These are phyloP conservation scores for Groenewaldozyma sp. DNA, from an alignment of 1,139 yeast genomes.

Conservation along the genomic window DNA sequence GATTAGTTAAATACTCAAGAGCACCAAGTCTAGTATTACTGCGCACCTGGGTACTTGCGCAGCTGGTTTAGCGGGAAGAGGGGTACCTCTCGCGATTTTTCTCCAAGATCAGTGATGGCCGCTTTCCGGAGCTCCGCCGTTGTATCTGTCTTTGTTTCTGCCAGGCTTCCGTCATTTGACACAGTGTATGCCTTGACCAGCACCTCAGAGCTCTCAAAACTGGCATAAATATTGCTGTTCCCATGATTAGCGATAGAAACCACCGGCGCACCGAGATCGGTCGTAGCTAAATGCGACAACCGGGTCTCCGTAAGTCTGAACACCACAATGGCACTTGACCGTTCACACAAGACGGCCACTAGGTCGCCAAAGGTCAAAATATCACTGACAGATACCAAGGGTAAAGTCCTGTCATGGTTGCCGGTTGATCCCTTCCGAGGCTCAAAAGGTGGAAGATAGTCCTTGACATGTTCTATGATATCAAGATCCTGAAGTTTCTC, in stretches of 20 bases:
- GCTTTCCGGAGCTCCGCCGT: not conserved
- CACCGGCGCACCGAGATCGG: conserved; percentile 13
- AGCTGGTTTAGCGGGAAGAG: conserved; percentile 1
- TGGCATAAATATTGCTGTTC: not conserved
- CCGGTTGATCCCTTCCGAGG: too few relatives aligned
- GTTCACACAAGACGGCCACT: conserved; percentile 7
- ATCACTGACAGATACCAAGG: conserved; percentile 54
- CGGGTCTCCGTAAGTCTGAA: conserved; percentile 13
- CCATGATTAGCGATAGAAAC: not conserved
- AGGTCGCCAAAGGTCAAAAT: conserved; percentile 43
- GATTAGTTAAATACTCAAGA: too few relatives aligned
- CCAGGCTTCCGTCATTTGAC: not conserved
- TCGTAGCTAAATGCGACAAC: conserved; percentile 9
- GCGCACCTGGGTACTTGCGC: conserved; percentile 1
- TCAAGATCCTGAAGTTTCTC: conserved; percentile 42
- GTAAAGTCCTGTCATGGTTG: conserved; percentile 8
- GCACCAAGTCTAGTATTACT: too few relatives aligned
- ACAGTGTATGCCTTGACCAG: not conserved
- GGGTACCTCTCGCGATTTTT: not conserved
- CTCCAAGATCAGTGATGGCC: not conserved
- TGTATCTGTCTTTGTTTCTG: not conserved
- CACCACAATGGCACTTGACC: conserved; percentile 37
- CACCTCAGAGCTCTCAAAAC: not conserved
- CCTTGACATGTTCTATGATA: conserved; percentile 31
- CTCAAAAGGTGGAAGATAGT: too few relatives aligned